Evolutionary conservation across 495 filamentous ascomycete genomes (phyloP), one percentile per base, ranked within the genome.

Genomic region (Hyphodiscus hymeniophilus): DNA sequence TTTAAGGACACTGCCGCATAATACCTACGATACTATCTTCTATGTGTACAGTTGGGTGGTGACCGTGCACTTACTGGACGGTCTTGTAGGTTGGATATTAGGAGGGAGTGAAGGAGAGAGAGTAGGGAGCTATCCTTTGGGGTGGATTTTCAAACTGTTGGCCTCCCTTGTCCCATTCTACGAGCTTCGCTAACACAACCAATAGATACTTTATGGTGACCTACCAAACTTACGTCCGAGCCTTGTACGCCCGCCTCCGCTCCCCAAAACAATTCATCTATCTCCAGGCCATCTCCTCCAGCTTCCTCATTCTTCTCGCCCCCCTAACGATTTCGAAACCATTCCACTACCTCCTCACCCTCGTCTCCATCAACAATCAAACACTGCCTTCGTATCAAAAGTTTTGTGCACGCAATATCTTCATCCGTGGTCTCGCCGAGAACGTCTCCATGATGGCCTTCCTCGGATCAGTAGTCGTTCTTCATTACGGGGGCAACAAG

Each of bases 211-310:
- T 80, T 60, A 71, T 72, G 60, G 60, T 81, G 15, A 82, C 79
- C 1, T 82, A 82, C 63, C 79, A 82, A 62, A 82, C 78, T 2
- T 82, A 81, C 62, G 79, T 82, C n/a, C 76, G 79, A 22, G 79
- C 79, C 5, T 53, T 82, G n/a, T 82, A 81, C 54, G 78, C 79
- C 12, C 73, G 79, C 11, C 68, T 82, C 15, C 75, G 79, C 21
- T 73, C 68, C 10, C 78, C 76, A 3, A 56, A 60, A 16, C 77
- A 81, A 57, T 82, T 82, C 62, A 68, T 77, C 42, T 64, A 71
- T 49, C 68, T 82, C 13, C 79, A 82, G 55, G 55, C 75, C 2
- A 58, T 82, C 36, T 80, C 76, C 0, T 77, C 73, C 1, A 65
- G 70, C 5, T 63, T 69, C 48, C 71, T 77, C 50, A 80, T 81